These are phyloP conservation scores for Boehmeria nivea DNA, from an alignment of 306 rosid genomes.

Conservation along the genomic window DNA sequence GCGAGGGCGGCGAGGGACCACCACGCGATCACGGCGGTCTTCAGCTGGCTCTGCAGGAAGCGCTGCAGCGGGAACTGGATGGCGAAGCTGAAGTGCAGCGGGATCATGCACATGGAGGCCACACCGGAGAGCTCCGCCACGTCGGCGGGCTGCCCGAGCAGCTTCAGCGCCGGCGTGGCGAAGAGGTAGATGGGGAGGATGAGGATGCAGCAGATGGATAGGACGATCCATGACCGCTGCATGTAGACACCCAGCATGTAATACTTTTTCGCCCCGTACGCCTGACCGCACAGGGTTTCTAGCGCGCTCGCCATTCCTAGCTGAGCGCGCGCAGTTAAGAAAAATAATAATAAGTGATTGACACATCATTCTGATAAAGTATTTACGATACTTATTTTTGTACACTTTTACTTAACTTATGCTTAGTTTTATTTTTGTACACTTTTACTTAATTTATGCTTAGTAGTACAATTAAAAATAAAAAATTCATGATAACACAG, in stretches of 20 bases:
- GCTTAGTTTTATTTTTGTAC: too few relatives aligned
- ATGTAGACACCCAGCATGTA: slow-evolving; percentile 77
- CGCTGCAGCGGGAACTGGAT: slow-evolving; percentile 61
- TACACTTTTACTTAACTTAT: too few relatives aligned
- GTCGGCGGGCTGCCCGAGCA: slow-evolving; percentile 58
- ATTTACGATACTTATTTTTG: too few relatives aligned
- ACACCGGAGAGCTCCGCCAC: slow-evolving; percentile 48
- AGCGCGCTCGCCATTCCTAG: slow-evolving; percentile 87
- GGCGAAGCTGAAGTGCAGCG: slow-evolving; percentile 57
- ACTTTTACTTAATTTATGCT: too few relatives aligned
- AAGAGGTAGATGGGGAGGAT: slow-evolving; percentile 52
- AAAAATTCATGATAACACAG: too few relatives aligned
- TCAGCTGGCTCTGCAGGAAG: slow-evolving; percentile 60
- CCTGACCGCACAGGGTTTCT: slow-evolving; percentile 84
- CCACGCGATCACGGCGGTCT: slow-evolving; percentile 44
- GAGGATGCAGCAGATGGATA: slow-evolving; percentile 44
- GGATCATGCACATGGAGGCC: slow-evolving; percentile 46
- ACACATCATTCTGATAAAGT: too few relatives aligned
- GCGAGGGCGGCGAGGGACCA: slow-evolving; percentile 33
- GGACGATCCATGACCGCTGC: slow-evolving; percentile 84
- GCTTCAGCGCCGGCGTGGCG: slow-evolving; percentile 46
- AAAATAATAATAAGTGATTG: neutral
- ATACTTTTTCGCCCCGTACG: slow-evolving; percentile 69
- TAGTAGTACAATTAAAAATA: too few relatives aligned
- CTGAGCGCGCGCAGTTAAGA: too few relatives aligned